These are phyloP conservation scores for Lasiodiplodia hormozganensis DNA, from an alignment of 2,329 filamentous ascomycete species.

Conservation along the genomic window DNA sequence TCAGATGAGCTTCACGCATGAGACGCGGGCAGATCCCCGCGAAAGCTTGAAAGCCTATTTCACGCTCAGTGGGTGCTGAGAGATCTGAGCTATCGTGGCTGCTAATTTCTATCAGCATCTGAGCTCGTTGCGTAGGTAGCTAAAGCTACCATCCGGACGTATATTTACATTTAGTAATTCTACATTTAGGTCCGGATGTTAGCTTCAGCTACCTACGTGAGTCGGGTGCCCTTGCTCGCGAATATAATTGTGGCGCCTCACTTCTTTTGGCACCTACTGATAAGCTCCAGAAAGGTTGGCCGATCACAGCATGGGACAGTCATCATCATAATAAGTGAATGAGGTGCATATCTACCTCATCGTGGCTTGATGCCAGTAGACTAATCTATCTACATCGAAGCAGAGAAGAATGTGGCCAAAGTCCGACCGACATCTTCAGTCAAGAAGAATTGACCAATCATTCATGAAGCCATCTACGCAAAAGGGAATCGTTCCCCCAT, in stretches of 20 bases:
- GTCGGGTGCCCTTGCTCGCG: too few relatives aligned
- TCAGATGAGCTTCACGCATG: not conserved
- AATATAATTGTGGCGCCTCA: too few relatives aligned
- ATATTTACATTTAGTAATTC: too few relatives aligned
- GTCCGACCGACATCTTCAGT: not conserved
- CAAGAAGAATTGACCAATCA: not conserved
- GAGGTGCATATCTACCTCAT: not conserved
- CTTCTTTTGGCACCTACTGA: too few relatives aligned
- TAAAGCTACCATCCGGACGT: too few relatives aligned
- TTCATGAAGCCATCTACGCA: constrained; percentile 7
- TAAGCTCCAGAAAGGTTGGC: too few relatives aligned
- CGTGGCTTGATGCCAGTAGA: not conserved
- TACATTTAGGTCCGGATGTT: too few relatives aligned
- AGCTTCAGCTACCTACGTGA: too few relatives aligned
- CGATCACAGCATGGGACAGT: too few relatives aligned
- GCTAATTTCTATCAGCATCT: too few relatives aligned
- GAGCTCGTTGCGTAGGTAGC: too few relatives aligned
- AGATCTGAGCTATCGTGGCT: too few relatives aligned
- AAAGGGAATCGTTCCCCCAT: not conserved
- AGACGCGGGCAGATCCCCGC: not conserved
- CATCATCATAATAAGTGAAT: not conserved
- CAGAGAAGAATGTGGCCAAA: not conserved
- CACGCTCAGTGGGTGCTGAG: not conserved
- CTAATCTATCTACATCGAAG: constrained; percentile 1
- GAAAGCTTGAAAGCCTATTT: not conserved